These are phyloP conservation scores for Asclepias syriaca DNA, from an alignment of 257 asterid genomes.

Conservation along the genomic window DNA sequence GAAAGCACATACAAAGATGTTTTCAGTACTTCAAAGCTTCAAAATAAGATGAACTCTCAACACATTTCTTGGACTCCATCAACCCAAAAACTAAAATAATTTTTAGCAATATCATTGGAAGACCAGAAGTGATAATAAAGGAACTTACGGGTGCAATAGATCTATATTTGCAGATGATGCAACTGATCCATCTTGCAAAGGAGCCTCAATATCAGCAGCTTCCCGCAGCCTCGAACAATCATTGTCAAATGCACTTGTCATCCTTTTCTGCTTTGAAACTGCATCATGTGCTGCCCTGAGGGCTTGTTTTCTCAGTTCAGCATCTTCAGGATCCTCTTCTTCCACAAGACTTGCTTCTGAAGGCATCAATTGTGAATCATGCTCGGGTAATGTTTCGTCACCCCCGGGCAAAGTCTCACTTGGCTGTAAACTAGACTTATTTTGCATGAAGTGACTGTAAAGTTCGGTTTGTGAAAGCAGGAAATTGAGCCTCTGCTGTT, in stretches of 20 bases:
- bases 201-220: slow-evolving; percentile 55
- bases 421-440: slow-evolving; percentile 63
- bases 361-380: slow-evolving; percentile 41
- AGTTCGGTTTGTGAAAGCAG: slow-evolving; percentile 96
- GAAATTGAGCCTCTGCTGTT: slow-evolving; percentile 95
- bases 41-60: neutral
- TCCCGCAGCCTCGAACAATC: slow-evolving; percentile 72
- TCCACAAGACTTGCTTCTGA: slow-evolving; percentile 54
- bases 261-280: slow-evolving; percentile 94
- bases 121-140: neutral
- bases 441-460: slow-evolving; percentile 99
- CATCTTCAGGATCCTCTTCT: slow-evolving; percentile 91
- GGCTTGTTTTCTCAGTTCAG: slow-evolving; percentile 90
- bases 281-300: slow-evolving; percentile 99
- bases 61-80: slow-evolving; percentile 1
- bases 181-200: slow-evolving; percentile 62
- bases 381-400: slow-evolving; percentile 46
- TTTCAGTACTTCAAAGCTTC: slow-evolving; percentile 10
- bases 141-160: slow-evolving; percentile 87
- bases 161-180: slow-evolving; percentile 74
- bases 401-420: slow-evolving; percentile 48
- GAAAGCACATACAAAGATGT: slow-evolving; percentile 22
- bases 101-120: neutral
- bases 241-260: slow-evolving; percentile 75
- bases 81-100: neutral